A percentile compares a stretch with the other conserved stretches of the same genome.
These are phyloP conservation scores for Eutypa lata DNA, from an alignment of 2,329 filamentous ascomycete species.

Conservation along the genomic window DNA sequence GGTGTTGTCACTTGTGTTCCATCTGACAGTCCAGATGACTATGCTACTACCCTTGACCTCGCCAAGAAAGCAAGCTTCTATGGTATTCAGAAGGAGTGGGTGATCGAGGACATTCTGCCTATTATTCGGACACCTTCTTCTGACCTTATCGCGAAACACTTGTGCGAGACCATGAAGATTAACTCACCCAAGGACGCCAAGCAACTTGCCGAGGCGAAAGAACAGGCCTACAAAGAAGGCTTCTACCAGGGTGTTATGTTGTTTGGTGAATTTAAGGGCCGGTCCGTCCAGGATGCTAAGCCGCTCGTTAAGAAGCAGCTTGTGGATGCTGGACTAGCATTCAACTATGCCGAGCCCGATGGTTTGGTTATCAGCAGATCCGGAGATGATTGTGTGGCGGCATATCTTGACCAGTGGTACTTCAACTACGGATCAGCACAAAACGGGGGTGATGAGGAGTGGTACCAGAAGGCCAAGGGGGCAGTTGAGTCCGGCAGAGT, in stretches of 20 bases:
- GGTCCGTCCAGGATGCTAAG: conserved; percentile 83
- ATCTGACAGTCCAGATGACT: conserved; percentile 94
- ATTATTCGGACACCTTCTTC: conserved; percentile 88
- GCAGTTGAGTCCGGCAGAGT: conserved; percentile 31
- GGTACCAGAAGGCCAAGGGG: not conserved
- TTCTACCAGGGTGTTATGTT: conserved; percentile 94
- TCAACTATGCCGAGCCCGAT: conserved; percentile 92
- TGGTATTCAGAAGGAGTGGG: conserved; percentile 95
- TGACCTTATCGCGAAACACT: conserved; percentile 74
- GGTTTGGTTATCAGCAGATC: conserved; percentile 84
- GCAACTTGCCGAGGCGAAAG: conserved; percentile 89
- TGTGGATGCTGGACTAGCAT: conserved; percentile 74
- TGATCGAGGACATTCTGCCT: conserved; percentile 81
- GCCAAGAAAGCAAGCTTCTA: conserved; percentile 96
- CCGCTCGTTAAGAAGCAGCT: conserved; percentile 77
- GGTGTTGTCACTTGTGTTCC: conserved; percentile 95
- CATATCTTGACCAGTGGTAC: conserved; percentile 96
- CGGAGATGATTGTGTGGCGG: conserved; percentile 89
- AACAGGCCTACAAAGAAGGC: conserved; percentile 93
- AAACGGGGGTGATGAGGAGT: conserved; percentile 59
- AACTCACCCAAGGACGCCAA: conserved; percentile 92
- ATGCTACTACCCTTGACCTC: conserved; percentile 81
- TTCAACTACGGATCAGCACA: conserved; percentile 87
- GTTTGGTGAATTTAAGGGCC: conserved; percentile 81
- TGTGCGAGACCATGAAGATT: conserved; percentile 94